Percentiles rank a stretch among this genome's conserved stretches.
Conservation (phyloP, 257 asterid genomes). For the Solanum rostratum region DNA sequence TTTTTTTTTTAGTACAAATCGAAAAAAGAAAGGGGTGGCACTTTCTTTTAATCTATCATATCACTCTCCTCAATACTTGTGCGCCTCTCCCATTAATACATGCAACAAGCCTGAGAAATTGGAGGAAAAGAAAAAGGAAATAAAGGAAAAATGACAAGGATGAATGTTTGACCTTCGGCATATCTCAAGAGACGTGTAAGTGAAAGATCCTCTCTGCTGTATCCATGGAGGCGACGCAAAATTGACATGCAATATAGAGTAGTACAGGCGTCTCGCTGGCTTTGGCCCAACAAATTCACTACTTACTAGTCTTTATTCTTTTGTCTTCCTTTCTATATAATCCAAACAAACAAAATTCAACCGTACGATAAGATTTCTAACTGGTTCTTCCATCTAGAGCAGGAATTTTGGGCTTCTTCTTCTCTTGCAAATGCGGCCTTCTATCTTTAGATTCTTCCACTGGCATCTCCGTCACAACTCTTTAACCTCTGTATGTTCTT, state of each 20-base stretch:
- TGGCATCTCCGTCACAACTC: conserved; percentile 20
- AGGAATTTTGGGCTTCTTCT: background rate
- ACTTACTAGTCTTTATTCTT: background rate
- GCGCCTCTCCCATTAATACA: too few species aligned
- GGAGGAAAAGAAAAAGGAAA: background rate
- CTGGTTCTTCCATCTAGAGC: background rate
- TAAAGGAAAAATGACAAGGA: background rate
- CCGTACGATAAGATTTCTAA: background rate
- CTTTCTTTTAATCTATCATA: too few species aligned
- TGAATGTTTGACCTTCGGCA: background rate
- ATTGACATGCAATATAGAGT: background rate
- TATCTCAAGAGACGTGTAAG: background rate
- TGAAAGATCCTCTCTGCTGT: background rate
- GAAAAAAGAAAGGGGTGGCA: too few species aligned
- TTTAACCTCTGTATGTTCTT: background rate
- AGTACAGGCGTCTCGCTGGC: background rate
- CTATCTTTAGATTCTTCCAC: conserved; percentile 28
- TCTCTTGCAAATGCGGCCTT: conserved; percentile 36
- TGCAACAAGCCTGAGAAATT: background rate
- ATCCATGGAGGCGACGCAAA: background rate
- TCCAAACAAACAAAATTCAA: background rate
- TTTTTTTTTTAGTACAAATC: too few species aligned
- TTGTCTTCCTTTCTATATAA: background rate
- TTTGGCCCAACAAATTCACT: background rate
- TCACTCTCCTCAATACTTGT: too few species aligned